phyloP scores from a whole-genome alignment of 2,329 filamentous ascomycete genomes.

The Spiromastix sp. region DNA sequence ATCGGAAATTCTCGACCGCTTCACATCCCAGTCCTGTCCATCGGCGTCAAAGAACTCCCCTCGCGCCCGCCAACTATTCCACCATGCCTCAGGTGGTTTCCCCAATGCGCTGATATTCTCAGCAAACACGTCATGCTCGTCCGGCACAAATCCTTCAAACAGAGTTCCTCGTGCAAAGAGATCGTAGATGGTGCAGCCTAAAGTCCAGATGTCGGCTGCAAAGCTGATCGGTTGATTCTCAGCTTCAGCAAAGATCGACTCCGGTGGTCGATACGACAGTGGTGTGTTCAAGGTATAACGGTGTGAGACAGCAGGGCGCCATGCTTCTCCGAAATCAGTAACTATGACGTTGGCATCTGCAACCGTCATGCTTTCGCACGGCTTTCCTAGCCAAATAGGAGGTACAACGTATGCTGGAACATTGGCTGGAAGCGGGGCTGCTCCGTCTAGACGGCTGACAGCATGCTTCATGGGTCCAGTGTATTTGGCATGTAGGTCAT shows the following conservation, averaged over 20 bases:
- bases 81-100: conserved; percentile 11
- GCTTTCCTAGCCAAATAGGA: conserved; percentile 8
- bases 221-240: not conserved
- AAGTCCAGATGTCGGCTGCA: not conserved
- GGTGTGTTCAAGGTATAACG: conserved; percentile 4
- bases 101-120: conserved; percentile 16
- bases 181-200: conserved; percentile 12
- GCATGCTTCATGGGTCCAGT: conserved; percentile 1
- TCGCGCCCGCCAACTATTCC: conserved; percentile 11
- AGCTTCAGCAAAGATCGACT: conserved; percentile 7
- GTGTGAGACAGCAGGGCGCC: not conserved
- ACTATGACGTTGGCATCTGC: conserved; percentile 7
- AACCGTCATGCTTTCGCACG: conserved; percentile 3
- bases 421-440: not conserved
- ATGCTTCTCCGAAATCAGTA: conserved; percentile 14
- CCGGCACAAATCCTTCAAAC: conserved; percentile 16
- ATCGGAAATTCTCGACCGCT: not conserved
- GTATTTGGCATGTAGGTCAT: conserved; percentile 7
- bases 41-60: conserved; percentile 14
- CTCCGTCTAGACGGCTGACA: conserved; percentile 3
- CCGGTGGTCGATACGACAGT: conserved; percentile 2
- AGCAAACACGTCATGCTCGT: conserved; percentile 13
- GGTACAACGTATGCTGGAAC: not conserved
- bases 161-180: conserved; percentile 14
- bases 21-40: conserved; percentile 11